phyloP scores from a whole-genome alignment of 805 yeast species.

The Candida cerambycidarum region DNA sequence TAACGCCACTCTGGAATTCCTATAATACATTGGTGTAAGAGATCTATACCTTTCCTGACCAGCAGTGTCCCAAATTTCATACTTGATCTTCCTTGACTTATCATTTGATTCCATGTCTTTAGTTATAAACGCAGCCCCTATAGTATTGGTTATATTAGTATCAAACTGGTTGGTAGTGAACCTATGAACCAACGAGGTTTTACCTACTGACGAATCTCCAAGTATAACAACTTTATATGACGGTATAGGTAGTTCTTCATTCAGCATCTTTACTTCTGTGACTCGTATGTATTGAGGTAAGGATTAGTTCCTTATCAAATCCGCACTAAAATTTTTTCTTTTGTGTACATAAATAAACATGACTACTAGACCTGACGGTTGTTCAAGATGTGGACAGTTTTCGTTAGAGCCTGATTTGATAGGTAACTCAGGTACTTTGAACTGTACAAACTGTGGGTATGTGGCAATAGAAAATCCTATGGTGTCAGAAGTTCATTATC shows the following conservation, averaged over 20 bases:
- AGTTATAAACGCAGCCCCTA: constrained; percentile 97
- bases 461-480: constrained; percentile 92
- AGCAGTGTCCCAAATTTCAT: constrained; percentile 86
- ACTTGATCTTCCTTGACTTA: constrained; percentile 45
- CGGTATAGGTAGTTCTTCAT: constrained; percentile 19
- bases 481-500: constrained; percentile 92
- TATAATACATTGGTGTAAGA: constrained; percentile 78
- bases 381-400: constrained; percentile 7
- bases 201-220: constrained; percentile 63
- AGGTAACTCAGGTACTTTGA: constrained; percentile 62
- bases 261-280: not conserved
- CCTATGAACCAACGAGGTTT: constrained; percentile 75
- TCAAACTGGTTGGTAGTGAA: constrained; percentile 74
- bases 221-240: constrained; percentile 41
- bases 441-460: constrained; percentile 81
- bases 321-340: not conserved
- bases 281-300: not conserved
- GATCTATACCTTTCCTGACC: constrained; percentile 81
- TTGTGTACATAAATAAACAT: not conserved
- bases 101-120: constrained; percentile 47
- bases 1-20: constrained; percentile 70
- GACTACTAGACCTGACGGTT: constrained; percentile 6
- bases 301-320: too few species aligned
- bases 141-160: constrained; percentile 81
- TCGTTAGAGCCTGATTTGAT: constrained; percentile 9